Conservation (phyloP, 192 early-diverging fungal genomes). For the Linnemannia zychae region DNA sequence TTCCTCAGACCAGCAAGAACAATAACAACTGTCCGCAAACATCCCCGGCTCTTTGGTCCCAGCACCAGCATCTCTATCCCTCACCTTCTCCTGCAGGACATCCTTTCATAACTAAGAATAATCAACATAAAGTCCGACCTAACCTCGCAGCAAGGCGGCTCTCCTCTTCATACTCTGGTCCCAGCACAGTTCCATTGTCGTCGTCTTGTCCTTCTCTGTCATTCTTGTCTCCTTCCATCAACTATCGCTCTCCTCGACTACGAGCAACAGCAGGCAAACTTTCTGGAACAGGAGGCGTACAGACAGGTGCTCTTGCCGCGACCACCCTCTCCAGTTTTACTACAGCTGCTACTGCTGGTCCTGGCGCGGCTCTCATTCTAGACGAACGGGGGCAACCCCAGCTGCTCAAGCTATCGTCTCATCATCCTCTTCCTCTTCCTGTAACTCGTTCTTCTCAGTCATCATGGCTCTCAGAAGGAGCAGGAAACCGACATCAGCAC, state of each 20-base stretch:
- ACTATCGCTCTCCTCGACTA: not conserved
- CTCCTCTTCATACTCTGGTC: not conserved
- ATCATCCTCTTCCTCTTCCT: not conserved
- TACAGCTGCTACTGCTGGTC: not conserved
- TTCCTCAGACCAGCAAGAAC: not conserved
- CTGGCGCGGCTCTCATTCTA: not conserved
- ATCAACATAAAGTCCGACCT: not conserved
- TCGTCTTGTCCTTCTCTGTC: not conserved
- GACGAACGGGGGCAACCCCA: constrained; percentile 18
- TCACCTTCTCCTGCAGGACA: not conserved
- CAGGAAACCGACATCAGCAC: not conserved
- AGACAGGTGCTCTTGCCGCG: not conserved
- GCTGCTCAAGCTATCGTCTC: constrained; percentile 19
- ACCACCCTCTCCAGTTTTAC: not conserved
- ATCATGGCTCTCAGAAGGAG: not conserved
- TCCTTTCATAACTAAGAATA: not conserved
- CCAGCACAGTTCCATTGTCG: not conserved
- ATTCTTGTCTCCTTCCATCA: not conserved
- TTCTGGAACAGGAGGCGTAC: not conserved
- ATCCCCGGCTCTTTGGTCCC: not conserved
- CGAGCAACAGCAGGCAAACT: not conserved
- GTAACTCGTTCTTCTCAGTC: not conserved
- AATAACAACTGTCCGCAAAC: not conserved
- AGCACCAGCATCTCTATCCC: not conserved
- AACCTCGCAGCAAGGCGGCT: not conserved